Percentiles rank a stretch among this genome's conserved stretches.
These are phyloP conservation scores for Chenopodium formosanum DNA, from an alignment of 148 eudicot species.

Conservation along the genomic window DNA sequence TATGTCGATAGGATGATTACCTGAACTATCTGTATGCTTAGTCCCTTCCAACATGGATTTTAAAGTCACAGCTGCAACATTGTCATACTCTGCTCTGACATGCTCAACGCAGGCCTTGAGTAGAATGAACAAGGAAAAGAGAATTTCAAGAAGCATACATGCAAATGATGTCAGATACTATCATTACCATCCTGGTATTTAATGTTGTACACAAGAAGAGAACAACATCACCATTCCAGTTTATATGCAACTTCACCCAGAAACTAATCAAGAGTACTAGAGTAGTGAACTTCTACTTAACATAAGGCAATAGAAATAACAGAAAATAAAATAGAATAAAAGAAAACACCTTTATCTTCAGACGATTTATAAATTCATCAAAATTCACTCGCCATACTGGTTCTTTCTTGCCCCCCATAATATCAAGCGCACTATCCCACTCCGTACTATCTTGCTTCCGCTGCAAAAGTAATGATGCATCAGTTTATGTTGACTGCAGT, in stretches of 20 bases:
- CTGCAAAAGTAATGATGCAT: constrained; percentile 25
- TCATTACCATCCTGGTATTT: not conserved
- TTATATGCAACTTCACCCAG: not conserved
- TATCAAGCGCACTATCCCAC: constrained; percentile 36
- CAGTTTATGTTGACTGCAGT: constrained; percentile 8
- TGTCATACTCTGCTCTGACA: constrained; percentile 50
- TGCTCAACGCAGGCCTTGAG: constrained; percentile 67
- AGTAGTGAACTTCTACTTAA: not conserved
- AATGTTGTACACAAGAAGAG: not conserved
- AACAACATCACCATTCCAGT: not conserved
- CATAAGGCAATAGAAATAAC: not conserved
- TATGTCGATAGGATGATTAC: constrained; percentile 30
- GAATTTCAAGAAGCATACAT: not conserved
- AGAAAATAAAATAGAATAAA: no score
- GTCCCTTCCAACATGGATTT: constrained; percentile 66
- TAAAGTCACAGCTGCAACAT: constrained; percentile 57
- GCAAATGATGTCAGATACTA: not conserved
- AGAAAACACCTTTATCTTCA: constrained; percentile 57
- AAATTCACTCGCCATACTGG: constrained; percentile 86
- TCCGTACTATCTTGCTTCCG: constrained; percentile 46
- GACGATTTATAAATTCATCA: constrained; percentile 68
- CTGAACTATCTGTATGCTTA: constrained; percentile 43
- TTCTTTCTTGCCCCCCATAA: constrained; percentile 47
- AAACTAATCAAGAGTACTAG: not conserved
- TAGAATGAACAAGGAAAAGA: constrained; percentile 13